These are phyloP conservation scores for Uncinocarpus reesii DNA, from an alignment of 2,329 filamentous ascomycete species.

Conservation along the genomic window DNA sequence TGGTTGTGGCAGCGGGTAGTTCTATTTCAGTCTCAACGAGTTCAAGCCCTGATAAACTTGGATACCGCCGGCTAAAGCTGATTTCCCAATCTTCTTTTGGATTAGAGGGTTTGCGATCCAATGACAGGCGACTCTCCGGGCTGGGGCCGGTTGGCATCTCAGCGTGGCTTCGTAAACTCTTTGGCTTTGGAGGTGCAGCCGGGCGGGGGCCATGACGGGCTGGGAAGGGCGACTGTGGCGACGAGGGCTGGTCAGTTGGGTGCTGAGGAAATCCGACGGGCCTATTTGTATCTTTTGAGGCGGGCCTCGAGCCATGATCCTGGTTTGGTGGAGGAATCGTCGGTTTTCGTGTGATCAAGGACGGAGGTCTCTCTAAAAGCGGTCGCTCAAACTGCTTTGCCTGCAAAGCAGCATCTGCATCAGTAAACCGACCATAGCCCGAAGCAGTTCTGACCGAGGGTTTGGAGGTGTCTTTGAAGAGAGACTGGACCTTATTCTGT, in stretches of 20 bases:
- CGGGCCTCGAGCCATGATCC: constrained; percentile 6
- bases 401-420: constrained; percentile 34
- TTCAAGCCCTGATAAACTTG: constrained; percentile 73
- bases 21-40: constrained; percentile 66
- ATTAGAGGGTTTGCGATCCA: constrained; percentile 19
- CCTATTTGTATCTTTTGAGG: constrained; percentile 10
- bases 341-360: constrained; percentile 13
- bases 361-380: constrained; percentile 15
- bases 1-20: constrained; percentile 22
- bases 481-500: constrained; percentile 76
- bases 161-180: constrained; percentile 37
- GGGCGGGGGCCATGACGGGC: constrained; percentile 35
- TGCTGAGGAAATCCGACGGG: constrained; percentile 2
- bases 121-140: neutral
- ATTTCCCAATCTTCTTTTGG: constrained; percentile 51
- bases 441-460: constrained; percentile 61
- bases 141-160: neutral
- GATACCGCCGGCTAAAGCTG: constrained; percentile 76
- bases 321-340: constrained; percentile 4
- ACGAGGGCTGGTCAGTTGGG: constrained; percentile 16
- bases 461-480: constrained; percentile 67
- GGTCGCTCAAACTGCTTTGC: constrained; percentile 27
- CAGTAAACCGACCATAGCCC: constrained; percentile 82
- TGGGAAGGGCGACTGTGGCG: constrained; percentile 19
- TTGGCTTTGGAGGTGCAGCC: constrained; percentile 51